Percentiles rank a stretch among this genome's conserved stretches.
Conservation (phyloP, 108 stramenopile genomes). For the Ochromonas danica region DNA sequence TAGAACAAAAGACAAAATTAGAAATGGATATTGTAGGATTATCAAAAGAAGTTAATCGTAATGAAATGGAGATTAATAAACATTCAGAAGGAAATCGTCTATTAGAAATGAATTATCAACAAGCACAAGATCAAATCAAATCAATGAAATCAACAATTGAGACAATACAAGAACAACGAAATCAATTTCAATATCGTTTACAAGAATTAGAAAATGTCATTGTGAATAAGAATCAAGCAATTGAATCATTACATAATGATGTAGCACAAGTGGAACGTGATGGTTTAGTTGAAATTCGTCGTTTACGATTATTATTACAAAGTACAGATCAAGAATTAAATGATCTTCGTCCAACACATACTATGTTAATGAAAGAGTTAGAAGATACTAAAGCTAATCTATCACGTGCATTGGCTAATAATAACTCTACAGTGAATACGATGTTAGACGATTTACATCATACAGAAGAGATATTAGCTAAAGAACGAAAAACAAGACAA, state of each 20-base stretch:
- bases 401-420: no score
- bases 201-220: background rate
- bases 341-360: background rate
- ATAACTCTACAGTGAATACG: background rate
- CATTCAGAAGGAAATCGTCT: background rate
- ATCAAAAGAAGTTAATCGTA: background rate
- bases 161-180: background rate
- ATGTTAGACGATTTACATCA: background rate
- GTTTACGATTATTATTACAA: background rate
- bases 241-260: background rate
- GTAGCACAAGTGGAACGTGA: background rate
- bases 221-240: background rate
- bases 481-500: background rate
- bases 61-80: background rate
- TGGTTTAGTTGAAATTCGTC: background rate
- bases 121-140: background rate
- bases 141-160: background rate
- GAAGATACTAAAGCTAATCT: background rate
- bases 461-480: conserved; percentile 19
- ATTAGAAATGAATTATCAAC: background rate
- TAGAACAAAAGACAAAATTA: background rate
- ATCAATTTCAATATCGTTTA: background rate
- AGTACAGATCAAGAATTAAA: background rate
- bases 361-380: background rate
- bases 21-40: conserved; percentile 25